Percentiles rank a stretch among this genome's conserved stretches.
These are phyloP conservation scores for Neophaeococcomyces aloes DNA, from an alignment of 2,329 filamentous ascomycete species.

Conservation along the genomic window DNA sequence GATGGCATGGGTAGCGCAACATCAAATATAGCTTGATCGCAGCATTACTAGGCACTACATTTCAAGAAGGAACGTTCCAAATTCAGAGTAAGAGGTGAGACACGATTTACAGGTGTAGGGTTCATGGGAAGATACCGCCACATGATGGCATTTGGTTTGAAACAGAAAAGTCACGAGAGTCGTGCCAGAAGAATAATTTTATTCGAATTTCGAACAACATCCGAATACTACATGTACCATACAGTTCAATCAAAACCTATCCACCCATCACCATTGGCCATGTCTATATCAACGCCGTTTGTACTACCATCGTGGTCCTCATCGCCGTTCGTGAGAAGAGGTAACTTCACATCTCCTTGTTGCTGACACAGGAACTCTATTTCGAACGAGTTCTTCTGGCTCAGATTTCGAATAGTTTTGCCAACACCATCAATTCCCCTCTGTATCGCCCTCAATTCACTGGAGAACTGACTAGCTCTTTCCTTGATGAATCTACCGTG, in stretches of 20 bases:
- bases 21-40: too few relatives aligned
- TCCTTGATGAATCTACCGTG: slow-evolving; percentile 81
- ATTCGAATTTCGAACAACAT: neutral
- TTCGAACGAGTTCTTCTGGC: slow-evolving; percentile 25
- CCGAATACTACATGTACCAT: too few relatives aligned
- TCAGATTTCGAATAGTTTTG: slow-evolving; percentile 30
- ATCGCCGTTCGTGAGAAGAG: neutral
- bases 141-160: too few relatives aligned
- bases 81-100: too few relatives aligned
- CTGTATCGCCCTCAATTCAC: slow-evolving; percentile 73
- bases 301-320: neutral
- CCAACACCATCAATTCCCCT: slow-evolving; percentile 61
- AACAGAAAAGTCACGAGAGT: neutral
- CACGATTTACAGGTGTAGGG: too few relatives aligned
- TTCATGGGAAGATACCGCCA: too few relatives aligned
- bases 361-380: slow-evolving; percentile 21
- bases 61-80: too few relatives aligned
- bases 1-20: too few relatives aligned
- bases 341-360: slow-evolving; percentile 2
- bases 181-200: neutral
- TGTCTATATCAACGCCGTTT: slow-evolving; percentile 10
- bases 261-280: slow-evolving; percentile 16
- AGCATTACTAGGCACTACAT: too few relatives aligned
- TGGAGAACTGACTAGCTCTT: slow-evolving; percentile 65
- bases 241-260: slow-evolving; percentile 17